Percentiles rank a stretch among this genome's conserved stretches.
phyloP scores from a whole-genome alignment of 2,329 filamentous ascomycete species.

The Verticillium alfalfae region DNA sequence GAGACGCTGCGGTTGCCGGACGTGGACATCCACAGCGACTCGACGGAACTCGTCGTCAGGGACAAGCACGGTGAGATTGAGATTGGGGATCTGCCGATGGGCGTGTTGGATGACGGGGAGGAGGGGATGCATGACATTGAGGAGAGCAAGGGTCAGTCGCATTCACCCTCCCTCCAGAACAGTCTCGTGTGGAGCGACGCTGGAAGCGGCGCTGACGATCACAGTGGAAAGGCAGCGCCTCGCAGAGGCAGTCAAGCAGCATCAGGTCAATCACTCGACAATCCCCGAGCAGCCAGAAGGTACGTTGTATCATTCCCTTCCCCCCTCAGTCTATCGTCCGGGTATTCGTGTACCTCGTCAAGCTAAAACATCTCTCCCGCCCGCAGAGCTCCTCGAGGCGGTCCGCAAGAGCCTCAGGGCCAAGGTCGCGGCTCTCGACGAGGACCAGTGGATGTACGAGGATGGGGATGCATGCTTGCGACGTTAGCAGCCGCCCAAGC shows the following conservation, averaged over 20 bases:
- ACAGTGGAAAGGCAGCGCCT: constrained; percentile 55
- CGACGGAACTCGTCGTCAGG: constrained; percentile 54
- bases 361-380: background rate
- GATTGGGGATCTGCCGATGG: constrained; percentile 49
- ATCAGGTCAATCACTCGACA: constrained; percentile 49
- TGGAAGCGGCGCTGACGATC: background rate
- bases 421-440: constrained; percentile 67
- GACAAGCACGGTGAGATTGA: constrained; percentile 59
- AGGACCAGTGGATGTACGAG: constrained; percentile 92
- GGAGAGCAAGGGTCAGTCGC: constrained; percentile 47
- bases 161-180: background rate
- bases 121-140: constrained; percentile 50
- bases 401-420: constrained; percentile 65
- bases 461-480: constrained; percentile 41
- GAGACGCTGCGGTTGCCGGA: constrained; percentile 39
- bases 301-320: background rate
- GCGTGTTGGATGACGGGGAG: constrained; percentile 49
- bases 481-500: background rate
- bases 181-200: background rate
- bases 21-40: constrained; percentile 28
- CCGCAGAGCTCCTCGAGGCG: constrained; percentile 62
- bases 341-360: background rate
- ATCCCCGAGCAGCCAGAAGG: constrained; percentile 53
- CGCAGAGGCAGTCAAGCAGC: constrained; percentile 56
- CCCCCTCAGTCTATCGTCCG: background rate